A percentile compares a stretch with the other conserved stretches of the same genome.
Conservation (phyloP, 352 stramenopile genomes). For the Hyaloperonospora arabidopsidis region DNA sequence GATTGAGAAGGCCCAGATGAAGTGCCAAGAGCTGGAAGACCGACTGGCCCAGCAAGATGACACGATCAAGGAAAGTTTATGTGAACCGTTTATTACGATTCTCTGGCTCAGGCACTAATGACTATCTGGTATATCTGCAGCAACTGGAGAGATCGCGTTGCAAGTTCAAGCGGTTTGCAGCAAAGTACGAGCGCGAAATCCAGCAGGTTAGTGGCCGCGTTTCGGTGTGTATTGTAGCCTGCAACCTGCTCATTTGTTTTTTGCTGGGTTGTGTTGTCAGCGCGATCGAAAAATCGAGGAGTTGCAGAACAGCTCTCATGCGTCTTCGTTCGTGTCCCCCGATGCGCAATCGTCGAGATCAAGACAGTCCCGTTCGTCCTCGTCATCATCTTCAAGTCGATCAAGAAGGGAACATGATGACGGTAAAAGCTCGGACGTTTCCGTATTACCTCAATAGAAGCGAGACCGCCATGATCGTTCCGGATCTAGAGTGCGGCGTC, state of each 20-base stretch:
- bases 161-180: conserved; percentile 82
- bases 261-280: conserved; percentile 8
- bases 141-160: conserved; percentile 76
- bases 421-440: background rate
- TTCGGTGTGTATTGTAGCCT: background rate
- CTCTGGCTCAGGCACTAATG: background rate
- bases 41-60: conserved; percentile 59
- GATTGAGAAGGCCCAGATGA: conserved; percentile 58
- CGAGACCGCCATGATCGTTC: background rate
- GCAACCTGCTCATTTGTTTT: conserved; percentile 3
- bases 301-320: conserved; percentile 37
- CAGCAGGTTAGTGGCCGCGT: conserved; percentile 40
- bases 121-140: conserved; percentile 22
- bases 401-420: conserved; percentile 14
- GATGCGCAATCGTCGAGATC: conserved; percentile 18
- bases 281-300: conserved; percentile 44
- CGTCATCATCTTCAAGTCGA: conserved; percentile 30
- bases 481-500: too few relatives aligned
- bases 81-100: background rate
- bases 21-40: conserved; percentile 76
- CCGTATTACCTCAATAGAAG: conserved; percentile 15
- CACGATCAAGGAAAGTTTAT: conserved; percentile 63
- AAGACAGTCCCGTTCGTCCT: conserved; percentile 29
- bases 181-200: conserved; percentile 80
- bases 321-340: conserved; percentile 39